Percentiles rank a stretch among this genome's conserved stretches.
These are phyloP conservation scores for Globisporangium yorkense DNA, from an alignment of 352 stramenopile species.

Conservation along the genomic window DNA sequence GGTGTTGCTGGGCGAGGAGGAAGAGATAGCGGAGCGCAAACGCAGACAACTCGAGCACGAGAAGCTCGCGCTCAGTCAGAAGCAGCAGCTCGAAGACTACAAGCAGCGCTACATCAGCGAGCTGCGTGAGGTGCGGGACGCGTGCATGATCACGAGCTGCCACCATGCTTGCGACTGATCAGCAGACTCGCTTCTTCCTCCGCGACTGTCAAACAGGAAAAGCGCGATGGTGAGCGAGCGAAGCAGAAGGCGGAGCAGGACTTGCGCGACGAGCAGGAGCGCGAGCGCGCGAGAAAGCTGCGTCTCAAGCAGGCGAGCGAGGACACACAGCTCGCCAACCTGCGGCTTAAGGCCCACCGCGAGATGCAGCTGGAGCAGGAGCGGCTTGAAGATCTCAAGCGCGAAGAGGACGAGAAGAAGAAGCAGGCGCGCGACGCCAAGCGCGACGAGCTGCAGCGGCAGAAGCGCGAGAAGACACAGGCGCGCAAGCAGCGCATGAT, in stretches of 20 bases:
- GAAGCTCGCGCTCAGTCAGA: slow-evolving; percentile 51
- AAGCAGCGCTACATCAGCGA: slow-evolving; percentile 74
- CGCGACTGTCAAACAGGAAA: slow-evolving; percentile 30
- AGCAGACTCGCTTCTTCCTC: too few species aligned
- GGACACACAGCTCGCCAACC: slow-evolving; percentile 63
- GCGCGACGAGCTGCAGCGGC: slow-evolving; percentile 46
- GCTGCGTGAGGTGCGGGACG: slow-evolving; percentile 41
- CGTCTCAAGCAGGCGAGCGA: slow-evolving; percentile 44
- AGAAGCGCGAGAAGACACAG: slow-evolving; percentile 53
- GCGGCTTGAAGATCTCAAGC: slow-evolving; percentile 54
- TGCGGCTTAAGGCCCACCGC: slow-evolving; percentile 53
- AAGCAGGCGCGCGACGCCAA: slow-evolving; percentile 60
- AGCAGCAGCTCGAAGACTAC: slow-evolving; percentile 80
- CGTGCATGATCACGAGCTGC: too few species aligned
- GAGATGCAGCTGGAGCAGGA: slow-evolving; percentile 55
- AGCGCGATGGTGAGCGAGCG: slow-evolving; percentile 58
- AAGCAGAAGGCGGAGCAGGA: slow-evolving; percentile 58
- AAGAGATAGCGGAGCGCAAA: slow-evolving; percentile 39
- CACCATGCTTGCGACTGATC: too few species aligned
- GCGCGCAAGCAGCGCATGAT: slow-evolving; percentile 82
- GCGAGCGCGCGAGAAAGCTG: slow-evolving; percentile 34
- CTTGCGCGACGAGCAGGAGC: slow-evolving; percentile 44
- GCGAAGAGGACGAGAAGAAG: slow-evolving; percentile 66
- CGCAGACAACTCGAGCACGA: slow-evolving; percentile 41
- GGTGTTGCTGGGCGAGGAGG: slow-evolving; percentile 42